Evolutionary conservation across 257 asterid species (phyloP).

Genomic region (Striga asiatica): DNA sequence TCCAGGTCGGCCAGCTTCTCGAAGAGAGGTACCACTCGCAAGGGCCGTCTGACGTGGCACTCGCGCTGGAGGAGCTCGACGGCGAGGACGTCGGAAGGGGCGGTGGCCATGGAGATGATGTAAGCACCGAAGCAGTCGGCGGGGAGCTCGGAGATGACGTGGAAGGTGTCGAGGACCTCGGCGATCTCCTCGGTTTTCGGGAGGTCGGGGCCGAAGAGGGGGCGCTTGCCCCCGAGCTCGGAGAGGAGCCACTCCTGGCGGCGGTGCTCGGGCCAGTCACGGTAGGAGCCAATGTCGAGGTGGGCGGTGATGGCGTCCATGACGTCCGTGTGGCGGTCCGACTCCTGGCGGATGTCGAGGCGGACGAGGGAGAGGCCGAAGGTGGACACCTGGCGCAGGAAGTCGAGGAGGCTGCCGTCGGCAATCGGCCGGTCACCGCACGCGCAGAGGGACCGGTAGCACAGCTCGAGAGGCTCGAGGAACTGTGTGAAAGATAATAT

Average conservation of each 20-base stretch:
- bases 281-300: constrained; percentile 33
- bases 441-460: constrained; percentile 36
- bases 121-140: constrained; percentile 42
- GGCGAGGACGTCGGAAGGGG: constrained; percentile 42
- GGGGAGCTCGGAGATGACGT: constrained; percentile 37
- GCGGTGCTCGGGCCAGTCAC: constrained; percentile 36
- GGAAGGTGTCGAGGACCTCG: constrained; percentile 32
- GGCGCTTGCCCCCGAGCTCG: constrained; percentile 37
- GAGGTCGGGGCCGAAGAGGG: constrained; percentile 37
- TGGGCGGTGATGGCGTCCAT: constrained; percentile 34
- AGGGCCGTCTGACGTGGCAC: constrained; percentile 29
- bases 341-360: constrained; percentile 44
- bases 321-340: constrained; percentile 41
- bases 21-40: constrained; percentile 40
- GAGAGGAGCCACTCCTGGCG: constrained; percentile 41
- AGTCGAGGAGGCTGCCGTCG: constrained; percentile 44
- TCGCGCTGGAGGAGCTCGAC: constrained; percentile 46
- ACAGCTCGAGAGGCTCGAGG: constrained; percentile 43
- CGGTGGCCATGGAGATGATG: constrained; percentile 44
- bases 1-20: constrained; percentile 41
- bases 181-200: constrained; percentile 38
- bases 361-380: constrained; percentile 37
- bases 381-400: constrained; percentile 42
- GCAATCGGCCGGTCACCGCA: constrained; percentile 45
- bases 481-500: constrained; percentile 15